phyloP scores from a whole-genome alignment of 2,329 filamentous ascomycete species.

The Cladosporium sphaerospermum region DNA sequence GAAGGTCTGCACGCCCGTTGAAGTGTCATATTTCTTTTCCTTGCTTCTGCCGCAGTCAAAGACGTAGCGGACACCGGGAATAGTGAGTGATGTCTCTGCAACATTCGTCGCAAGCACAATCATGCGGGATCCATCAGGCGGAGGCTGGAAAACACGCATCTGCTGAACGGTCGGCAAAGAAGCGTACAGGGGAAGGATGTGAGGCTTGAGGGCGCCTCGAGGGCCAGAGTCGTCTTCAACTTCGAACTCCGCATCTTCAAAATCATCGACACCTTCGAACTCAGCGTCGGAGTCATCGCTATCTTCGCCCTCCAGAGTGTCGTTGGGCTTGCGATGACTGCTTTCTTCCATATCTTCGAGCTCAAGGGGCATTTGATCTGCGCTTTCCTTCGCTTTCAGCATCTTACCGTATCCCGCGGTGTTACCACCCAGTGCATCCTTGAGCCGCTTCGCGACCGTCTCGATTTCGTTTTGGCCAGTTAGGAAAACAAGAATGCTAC shows the following conservation, averaged over 20 bases:
- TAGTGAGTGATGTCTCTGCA: conserved; percentile 93
- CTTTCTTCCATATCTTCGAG: conserved; percentile 83
- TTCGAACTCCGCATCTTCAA: conserved; percentile 51
- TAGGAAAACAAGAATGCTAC: conserved; percentile 87
- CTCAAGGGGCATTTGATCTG: conserved; percentile 56
- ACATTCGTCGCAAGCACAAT: conserved; percentile 94
- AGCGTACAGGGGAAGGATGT: conserved; percentile 90
- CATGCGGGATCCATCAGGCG: conserved; percentile 71
- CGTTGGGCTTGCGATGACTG: conserved; percentile 34
- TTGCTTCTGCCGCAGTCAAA: conserved; percentile 93
- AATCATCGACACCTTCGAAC: conserved; percentile 52
- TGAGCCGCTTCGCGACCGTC: conserved; percentile 72
- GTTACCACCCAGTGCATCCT: conserved; percentile 55
- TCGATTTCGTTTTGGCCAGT: conserved; percentile 91
- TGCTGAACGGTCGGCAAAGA: conserved; percentile 86
- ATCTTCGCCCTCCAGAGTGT: conserved; percentile 36
- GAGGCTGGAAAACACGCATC: conserved; percentile 77
- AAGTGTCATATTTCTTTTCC: conserved; percentile 80
- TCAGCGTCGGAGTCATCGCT: conserved; percentile 50
- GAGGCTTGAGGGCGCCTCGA: conserved; percentile 59
- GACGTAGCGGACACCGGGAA: conserved; percentile 89
- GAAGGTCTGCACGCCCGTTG: conserved; percentile 90
- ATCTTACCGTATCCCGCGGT: conserved; percentile 30
- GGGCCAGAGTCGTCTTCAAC: conserved; percentile 51
- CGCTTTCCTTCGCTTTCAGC: conserved; percentile 10